phyloP scores from a whole-genome alignment of 2,329 filamentous ascomycete genomes.

The Pleoardoris graminearum region DNA sequence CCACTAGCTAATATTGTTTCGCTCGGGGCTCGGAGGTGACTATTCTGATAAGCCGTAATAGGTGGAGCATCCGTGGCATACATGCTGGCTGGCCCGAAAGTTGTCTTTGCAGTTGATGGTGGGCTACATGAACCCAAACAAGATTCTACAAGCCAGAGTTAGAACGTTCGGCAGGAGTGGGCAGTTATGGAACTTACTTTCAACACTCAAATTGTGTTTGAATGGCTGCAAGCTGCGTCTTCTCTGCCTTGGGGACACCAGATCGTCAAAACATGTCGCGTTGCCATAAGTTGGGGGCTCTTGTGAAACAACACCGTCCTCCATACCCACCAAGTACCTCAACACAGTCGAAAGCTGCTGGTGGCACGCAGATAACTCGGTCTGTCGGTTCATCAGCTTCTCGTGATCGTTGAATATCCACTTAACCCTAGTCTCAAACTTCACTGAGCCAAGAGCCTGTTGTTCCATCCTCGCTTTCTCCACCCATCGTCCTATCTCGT shows the following conservation, averaged over 20 bases:
- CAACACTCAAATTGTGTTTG: not conserved
- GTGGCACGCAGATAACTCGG: conserved; percentile 27
- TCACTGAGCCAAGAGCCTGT: conserved; percentile 21
- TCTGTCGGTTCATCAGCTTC: conserved; percentile 26
- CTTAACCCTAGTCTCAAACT: conserved; percentile 22
- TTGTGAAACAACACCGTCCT: conserved; percentile 7
- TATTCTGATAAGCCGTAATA: not conserved
- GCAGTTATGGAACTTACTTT: not conserved
- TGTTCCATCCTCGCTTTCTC: conserved; percentile 24
- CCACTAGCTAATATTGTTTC: not conserved
- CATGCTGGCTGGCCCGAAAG: no score
- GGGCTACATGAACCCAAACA: not conserved
- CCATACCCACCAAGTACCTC: conserved; percentile 20
- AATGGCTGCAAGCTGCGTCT: not conserved
- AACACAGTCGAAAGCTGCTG: conserved; percentile 31
- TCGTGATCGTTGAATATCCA: conserved; percentile 31
- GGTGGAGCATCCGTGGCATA: not conserved
- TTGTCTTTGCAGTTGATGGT: no score
- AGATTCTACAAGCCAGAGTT: not conserved
- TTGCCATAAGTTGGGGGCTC: not conserved
- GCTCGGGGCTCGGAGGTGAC: not conserved
- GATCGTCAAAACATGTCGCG: not conserved
- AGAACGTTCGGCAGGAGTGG: not conserved
- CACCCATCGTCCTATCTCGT: conserved; percentile 30
- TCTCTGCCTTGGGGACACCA: not conserved